Evolutionary conservation across 2,329 filamentous ascomycete species (phyloP), one percentile per base, ranked within the genome.

Genomic region (Pseudopyricularia cyperi): DNA sequence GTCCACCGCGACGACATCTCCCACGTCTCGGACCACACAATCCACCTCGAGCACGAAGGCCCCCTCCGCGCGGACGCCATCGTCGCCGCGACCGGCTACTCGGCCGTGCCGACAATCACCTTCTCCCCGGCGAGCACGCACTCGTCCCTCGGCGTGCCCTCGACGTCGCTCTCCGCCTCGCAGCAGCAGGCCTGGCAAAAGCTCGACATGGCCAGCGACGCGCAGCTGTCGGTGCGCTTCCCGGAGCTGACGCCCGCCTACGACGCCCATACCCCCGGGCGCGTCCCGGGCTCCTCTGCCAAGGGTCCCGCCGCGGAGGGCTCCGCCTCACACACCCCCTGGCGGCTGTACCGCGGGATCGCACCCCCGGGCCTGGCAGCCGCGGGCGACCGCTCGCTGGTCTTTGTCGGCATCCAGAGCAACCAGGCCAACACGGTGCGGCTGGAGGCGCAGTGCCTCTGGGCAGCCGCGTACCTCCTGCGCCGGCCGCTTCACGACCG

Each of bases 401-500:
- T 70, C 5, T 78, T 78, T 57, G 56, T 70, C 22, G 74, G 75
- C 28, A 65, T 74, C 48, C 61, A 71, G 17, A 68, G 66, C 57
- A 71, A 69, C 54, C 64, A 74, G 52, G 68, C 68, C 57, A 75
- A 71, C 34, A 58, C 66, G 1, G 57, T 71, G 28, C 58, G 71
- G 3, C 66, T 72, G 7, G 72, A 76, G 51, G 57, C 71, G 2
- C 70, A 75, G 51, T 74, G 71, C 2, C 65, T 80, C 3, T 79
- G 76, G 76, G 68, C 80, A 22, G 66, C 74, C 0, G 79, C 79
- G 0, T 84, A 77, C 57, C 69, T 85, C 26, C 64, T 71, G 22
- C 69, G 66, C n/a, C 30, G 33, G 11, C 11, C 24, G 12, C 19
- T 26, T 12, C 9, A n/a, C 12, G 33, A 37, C 33, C 44, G 19